A percentile compares a stretch with the other conserved stretches of the same genome.
phyloP scores from a whole-genome alignment of 805 yeast species.

The Lachancea sp. region DNA sequence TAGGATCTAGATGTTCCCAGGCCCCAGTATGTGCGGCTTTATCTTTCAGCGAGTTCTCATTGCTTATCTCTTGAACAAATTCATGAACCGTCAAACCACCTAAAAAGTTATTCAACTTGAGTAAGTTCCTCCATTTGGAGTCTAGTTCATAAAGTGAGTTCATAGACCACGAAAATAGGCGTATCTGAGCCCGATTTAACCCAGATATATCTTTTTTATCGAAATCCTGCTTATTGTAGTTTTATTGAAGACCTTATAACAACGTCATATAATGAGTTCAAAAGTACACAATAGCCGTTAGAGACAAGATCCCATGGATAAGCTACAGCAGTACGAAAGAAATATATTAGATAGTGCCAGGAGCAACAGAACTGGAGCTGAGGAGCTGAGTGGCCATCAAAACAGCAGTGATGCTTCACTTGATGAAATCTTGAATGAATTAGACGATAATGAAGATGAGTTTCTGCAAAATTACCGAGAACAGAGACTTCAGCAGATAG shows the following conservation, averaged over 20 bases:
- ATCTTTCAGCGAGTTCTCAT: slow-evolving; percentile 41
- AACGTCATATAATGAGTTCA: background rate
- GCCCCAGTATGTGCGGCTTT: slow-evolving; percentile 10
- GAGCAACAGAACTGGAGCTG: background rate
- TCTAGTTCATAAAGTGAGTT: slow-evolving; percentile 52
- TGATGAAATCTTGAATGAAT: slow-evolving; percentile 40
- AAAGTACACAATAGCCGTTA: background rate
- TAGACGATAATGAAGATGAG: slow-evolving; percentile 45
- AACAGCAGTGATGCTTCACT: slow-evolving; percentile 27
- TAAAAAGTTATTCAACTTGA: slow-evolving; percentile 56
- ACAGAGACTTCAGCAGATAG: slow-evolving; percentile 52
- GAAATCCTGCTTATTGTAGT: too few relatives aligned
- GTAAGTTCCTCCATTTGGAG: slow-evolving; percentile 50
- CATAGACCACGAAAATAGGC: slow-evolving; percentile 20
- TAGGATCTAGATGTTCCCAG: slow-evolving; percentile 59
- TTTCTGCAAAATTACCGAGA: slow-evolving; percentile 54
- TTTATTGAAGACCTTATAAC: background rate
- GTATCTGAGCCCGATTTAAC: background rate
- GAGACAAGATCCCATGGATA: slow-evolving; percentile 3
- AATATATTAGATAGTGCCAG: background rate
- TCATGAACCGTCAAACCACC: slow-evolving; percentile 69
- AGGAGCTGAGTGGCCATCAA: background rate
- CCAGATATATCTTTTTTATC: background rate
- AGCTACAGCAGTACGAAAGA: slow-evolving; percentile 1
- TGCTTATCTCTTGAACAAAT: slow-evolving; percentile 72